Evolutionary conservation across 805 yeast genomes (phyloP).

Genomic region (Candida loeiensis): DNA sequence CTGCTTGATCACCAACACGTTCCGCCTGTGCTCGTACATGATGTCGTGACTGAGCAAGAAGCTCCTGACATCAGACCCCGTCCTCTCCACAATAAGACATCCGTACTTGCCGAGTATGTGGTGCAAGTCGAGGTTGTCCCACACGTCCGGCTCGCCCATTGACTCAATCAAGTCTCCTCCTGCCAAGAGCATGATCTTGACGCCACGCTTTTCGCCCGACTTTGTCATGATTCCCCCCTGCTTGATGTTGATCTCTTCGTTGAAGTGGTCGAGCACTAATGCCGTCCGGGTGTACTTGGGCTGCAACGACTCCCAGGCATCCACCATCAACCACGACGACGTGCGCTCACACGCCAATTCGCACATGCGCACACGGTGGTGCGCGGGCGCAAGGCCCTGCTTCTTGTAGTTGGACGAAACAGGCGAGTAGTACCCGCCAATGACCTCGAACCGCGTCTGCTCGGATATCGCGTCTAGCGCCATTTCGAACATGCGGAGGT

Average conservation of each 20-base stretch:
- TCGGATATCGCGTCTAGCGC: constrained; percentile 91
- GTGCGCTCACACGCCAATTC: constrained; percentile 97
- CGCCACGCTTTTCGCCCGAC: constrained; percentile 67
- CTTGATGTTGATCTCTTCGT: constrained; percentile 88
- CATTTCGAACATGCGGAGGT: constrained; percentile 97
- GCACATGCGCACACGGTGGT: constrained; percentile 95
- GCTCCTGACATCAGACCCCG: constrained; percentile 93
- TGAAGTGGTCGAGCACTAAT: constrained; percentile 91
- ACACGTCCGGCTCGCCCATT: constrained; percentile 99
- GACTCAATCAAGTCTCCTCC: constrained; percentile 97
- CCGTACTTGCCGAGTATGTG: constrained; percentile 96
- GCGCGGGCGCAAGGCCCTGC: constrained; percentile 85
- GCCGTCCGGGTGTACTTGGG: constrained; percentile 91
- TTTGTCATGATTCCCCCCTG: constrained; percentile 75
- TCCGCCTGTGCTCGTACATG: constrained; percentile 94
- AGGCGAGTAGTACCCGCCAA: constrained; percentile 96
- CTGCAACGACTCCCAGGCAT: constrained; percentile 97
- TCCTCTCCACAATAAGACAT: constrained; percentile 92
- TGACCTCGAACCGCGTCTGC: constrained; percentile 88
- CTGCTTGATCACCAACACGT: constrained; percentile 91
- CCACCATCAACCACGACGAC: constrained; percentile 97
- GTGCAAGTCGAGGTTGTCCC: constrained; percentile 95
- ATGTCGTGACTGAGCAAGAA: constrained; percentile 91
- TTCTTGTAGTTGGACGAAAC: constrained; percentile 90
- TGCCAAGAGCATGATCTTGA: constrained; percentile 91